Conservation (phyloP, 345 rosid genomes). For the Rhizophora mangle region DNA sequence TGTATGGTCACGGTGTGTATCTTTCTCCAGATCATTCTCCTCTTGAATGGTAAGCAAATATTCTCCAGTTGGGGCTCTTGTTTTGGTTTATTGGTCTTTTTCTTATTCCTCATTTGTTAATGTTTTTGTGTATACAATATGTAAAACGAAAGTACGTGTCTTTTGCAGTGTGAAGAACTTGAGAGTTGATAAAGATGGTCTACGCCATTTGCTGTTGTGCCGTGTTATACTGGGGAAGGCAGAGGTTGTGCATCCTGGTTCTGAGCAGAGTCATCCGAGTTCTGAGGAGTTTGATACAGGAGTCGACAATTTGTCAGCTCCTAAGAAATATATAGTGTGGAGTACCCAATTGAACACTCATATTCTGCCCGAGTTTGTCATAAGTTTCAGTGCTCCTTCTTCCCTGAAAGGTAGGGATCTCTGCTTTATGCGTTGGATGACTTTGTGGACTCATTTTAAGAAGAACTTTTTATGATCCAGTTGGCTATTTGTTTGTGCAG, state of each 20-base stretch:
- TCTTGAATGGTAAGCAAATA: slow-evolving; percentile 47
- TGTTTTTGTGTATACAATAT: too few species aligned
- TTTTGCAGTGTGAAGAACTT: slow-evolving; percentile 45
- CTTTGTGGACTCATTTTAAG: background rate
- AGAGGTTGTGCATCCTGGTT: slow-evolving; percentile 57
- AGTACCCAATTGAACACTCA: slow-evolving; percentile 64
- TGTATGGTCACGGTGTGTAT: slow-evolving; percentile 60
- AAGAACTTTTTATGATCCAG: background rate
- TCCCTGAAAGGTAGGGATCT: slow-evolving; percentile 38
- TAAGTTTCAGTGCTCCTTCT: slow-evolving; percentile 56
- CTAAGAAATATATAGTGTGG: slow-evolving; percentile 74
- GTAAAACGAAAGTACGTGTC: background rate
- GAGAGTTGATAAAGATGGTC: slow-evolving; percentile 46
- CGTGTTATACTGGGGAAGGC: slow-evolving; percentile 62
- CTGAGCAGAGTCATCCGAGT: slow-evolving; percentile 50
- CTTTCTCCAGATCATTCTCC: slow-evolving; percentile 60
- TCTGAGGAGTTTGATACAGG: slow-evolving; percentile 70
- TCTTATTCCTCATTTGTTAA: too few species aligned
- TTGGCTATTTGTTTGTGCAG: slow-evolving; percentile 25
- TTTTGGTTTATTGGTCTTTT: background rate
- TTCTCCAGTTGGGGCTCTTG: background rate
- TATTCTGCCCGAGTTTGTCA: slow-evolving; percentile 57
- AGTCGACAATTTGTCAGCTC: slow-evolving; percentile 46
- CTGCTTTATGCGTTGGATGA: background rate
- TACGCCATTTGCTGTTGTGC: slow-evolving; percentile 67